A percentile compares a stretch with the other conserved stretches of the same genome.
phyloP scores from a whole-genome alignment of 495 filamentous ascomycete genomes.

The Cercophora newfieldiana region DNA sequence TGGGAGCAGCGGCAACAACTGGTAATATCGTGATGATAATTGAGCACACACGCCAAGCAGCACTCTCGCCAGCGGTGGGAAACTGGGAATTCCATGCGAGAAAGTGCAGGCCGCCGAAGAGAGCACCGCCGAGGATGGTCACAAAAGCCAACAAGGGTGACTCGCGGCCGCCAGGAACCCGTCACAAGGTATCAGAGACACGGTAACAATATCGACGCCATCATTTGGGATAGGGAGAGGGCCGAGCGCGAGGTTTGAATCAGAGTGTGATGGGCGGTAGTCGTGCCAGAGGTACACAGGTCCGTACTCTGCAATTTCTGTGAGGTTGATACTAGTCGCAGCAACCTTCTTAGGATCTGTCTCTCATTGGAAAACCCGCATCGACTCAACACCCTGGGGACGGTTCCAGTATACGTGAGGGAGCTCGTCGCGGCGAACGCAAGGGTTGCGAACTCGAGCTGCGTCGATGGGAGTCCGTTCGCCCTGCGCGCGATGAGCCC shows the following conservation, averaged over 20 bases:
- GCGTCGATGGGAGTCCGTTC: neutral
- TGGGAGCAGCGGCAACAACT: neutral
- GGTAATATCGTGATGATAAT: neutral
- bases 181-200: no score
- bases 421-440: neutral
- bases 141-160: neutral
- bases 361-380: neutral
- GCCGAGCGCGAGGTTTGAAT: neutral
- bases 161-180: neutral
- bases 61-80: neutral
- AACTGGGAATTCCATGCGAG: neutral
- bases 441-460: neutral
- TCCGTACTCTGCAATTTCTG: neutral
- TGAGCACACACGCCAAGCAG: neutral
- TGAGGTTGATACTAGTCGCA: neutral
- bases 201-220: neutral
- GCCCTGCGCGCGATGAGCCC: neutral
- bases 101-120: neutral
- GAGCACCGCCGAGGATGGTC: neutral
- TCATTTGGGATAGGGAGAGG: slow-evolving; percentile 1
- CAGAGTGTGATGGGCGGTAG: neutral
- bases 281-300: neutral
- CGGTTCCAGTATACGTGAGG: neutral
- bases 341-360: neutral
- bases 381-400: neutral